Base-by-base conservation (phyloP, 176 grass and related monocot genomes). In the Areca catechu region DNA sequence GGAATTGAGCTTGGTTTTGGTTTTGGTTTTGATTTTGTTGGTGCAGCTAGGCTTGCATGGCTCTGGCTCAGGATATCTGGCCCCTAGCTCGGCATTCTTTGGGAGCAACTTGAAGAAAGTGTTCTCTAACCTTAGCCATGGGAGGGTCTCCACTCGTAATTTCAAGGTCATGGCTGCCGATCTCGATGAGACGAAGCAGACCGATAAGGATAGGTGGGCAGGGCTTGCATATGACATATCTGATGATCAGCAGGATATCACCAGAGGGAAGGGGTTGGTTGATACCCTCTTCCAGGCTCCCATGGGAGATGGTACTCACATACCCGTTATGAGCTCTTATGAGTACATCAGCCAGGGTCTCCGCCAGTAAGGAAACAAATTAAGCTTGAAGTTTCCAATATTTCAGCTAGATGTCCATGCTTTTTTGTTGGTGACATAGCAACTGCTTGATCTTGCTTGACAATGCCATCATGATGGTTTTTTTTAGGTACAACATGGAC, bases 171-270 rank as follows among this genome's bases (percentile, higher is more conserved):
- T 70, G 55, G 68, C 54, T 14, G 68, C 16, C 7, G 68, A 70
- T 4, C 47, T 70, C 5, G 68, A 70, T 24, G 68, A 70, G 48
- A 25, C 54, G 21, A 70, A 70, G 55, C 68, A 70, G 47, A 59
- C 55, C 21, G 20, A 49, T 10, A 20, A 29, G 27, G 68, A 70
- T 55, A 48, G 20, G 16, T 70, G 68, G 68, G 6, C 43, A 1
- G 37, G 47, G 16, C 68, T 70, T 4, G 68, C 55, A 5, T 49
- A 43, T 22, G 68, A 70, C 56, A 27, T 7, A 20, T 70, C 68
- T 16, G 68, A 70, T 21, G 68, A 70, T 43, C 68, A 70, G 56
- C 68, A 70, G 68, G 68, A 70, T 37, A 70, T 70, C 68, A 70
- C 68, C 20, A 56, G 68, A 16, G 68, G 68, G 16, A 70, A 70